These are phyloP conservation scores for Ascocoryne sarcoides DNA, from an alignment of 2,329 filamentous ascomycete genomes.

Conservation along the genomic window DNA sequence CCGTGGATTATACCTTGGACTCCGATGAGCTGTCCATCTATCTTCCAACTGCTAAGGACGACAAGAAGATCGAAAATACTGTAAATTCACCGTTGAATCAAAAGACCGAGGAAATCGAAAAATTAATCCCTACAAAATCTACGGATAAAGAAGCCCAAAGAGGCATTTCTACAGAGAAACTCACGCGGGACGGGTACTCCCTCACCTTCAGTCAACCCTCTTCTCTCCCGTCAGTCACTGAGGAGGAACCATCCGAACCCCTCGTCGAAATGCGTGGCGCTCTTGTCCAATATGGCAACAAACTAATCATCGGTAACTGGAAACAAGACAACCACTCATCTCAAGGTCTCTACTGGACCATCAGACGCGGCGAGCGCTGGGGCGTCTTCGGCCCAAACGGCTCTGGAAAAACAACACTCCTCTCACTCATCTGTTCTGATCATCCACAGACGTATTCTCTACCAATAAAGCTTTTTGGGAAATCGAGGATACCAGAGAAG, in stretches of 20 bases:
- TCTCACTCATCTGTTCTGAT: constrained; percentile 88
- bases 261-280: constrained; percentile 85
- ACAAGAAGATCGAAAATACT: neutral
- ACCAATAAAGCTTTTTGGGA: constrained; percentile 79
- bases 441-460: constrained; percentile 91
- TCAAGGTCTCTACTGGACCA: constrained; percentile 70
- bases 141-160: too few species aligned
- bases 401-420: constrained; percentile 89
- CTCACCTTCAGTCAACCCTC: too few species aligned
- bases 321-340: constrained; percentile 43
- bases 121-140: too few species aligned
- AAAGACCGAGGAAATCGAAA: too few species aligned
- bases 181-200: constrained; percentile 20
- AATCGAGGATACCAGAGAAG: constrained; percentile 65
- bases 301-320: constrained; percentile 76
- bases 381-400: constrained; percentile 90
- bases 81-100: too few species aligned
- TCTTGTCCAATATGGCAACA: constrained; percentile 69
- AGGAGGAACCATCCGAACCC: constrained; percentile 41
- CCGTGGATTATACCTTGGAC: constrained; percentile 11
- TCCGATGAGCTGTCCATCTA: too few species aligned
- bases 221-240: constrained; percentile 29
- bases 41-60: neutral
- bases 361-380: constrained; percentile 78
- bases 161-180: neutral